These are phyloP conservation scores for Fraxinus dipetala DNA, from an alignment of 305 asterid genomes.

Conservation along the genomic window DNA sequence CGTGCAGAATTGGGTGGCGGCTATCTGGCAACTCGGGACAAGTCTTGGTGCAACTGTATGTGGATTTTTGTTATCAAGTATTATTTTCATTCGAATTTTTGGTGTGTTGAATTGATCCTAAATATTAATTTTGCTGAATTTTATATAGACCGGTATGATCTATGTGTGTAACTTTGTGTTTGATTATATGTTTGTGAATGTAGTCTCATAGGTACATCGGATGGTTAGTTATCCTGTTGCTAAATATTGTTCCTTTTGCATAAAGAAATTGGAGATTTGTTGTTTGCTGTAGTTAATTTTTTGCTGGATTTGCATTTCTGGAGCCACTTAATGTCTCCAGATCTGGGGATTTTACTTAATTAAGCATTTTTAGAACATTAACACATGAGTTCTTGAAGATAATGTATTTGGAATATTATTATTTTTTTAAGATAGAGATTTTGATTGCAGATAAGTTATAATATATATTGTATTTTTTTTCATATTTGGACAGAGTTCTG, in stretches of 20 bases:
- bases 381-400: not conserved
- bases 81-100: not conserved
- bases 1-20: constrained; percentile 30
- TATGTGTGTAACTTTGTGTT: not conserved
- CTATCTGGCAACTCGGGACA: constrained; percentile 25
- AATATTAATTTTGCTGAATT: not conserved
- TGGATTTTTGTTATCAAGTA: not conserved
- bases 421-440: not conserved
- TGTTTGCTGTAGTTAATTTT: not conserved
- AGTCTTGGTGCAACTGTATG: constrained; percentile 32
- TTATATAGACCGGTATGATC: not conserved
- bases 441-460: not conserved
- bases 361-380: not conserved
- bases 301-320: not conserved
- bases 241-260: not conserved
- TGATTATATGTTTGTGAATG: not conserved
- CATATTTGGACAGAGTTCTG: not conserved
- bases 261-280: not conserved
- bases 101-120: not conserved
- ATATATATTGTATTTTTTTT: not conserved
- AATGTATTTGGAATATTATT: not conserved
- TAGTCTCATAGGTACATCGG: not conserved
- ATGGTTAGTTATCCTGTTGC: not conserved
- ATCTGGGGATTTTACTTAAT: not conserved
- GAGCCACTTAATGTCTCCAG: not conserved